Evolutionary conservation across 192 early-diverging fungal genomes (phyloP), one percentile per base, ranked within the genome.

Genomic region (Rhizophlyctis rosea): DNA sequence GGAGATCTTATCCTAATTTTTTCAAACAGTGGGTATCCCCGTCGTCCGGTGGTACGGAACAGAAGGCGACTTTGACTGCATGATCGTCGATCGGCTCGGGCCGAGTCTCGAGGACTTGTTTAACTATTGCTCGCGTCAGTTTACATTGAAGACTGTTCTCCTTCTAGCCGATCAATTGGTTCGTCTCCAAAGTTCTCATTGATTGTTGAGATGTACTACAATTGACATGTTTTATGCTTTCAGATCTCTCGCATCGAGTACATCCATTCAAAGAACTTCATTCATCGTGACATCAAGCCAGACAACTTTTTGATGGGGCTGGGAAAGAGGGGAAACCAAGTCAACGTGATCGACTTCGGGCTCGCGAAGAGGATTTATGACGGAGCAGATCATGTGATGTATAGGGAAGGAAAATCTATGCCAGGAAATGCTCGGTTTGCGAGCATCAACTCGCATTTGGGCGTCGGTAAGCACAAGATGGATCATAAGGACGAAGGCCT

Each of bases 361-460:
- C 93, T 97, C 91, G 94, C 93, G 32, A 97, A 97, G 75, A 81
- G 91, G 63, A 95, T 93, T 61, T 80, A 92, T 23, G 94, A 97
- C 70, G 91, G 92, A 32, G 93, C 88, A 68, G 93, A 82, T 34
- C 84, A 86, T 50, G 85, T 86, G 56, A 82, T 82, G 21, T 86
- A 86, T 69, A 83, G 73, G 39, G 84, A 86, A 67, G 80, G 83
- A 64, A 86, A 86, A 52, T 81, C 79, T 57, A 57, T 86, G 64
- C 81, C 84, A 24, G 84, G 84, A 53, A 86, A 82, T 28, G 84
- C 82, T n/a, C 59, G 82, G 21, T 85, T 82, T 56, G 79, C 77
- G 14, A 71, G 67, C 47, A 81, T 86, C 44, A 86, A 86, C 61
- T 85, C 84, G 24, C 84, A 86, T 48, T 65, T 86, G 62, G 84